Conservation (phyloP, 495 filamentous ascomycete genomes). For the Aspergillus funiculosus region DNA sequence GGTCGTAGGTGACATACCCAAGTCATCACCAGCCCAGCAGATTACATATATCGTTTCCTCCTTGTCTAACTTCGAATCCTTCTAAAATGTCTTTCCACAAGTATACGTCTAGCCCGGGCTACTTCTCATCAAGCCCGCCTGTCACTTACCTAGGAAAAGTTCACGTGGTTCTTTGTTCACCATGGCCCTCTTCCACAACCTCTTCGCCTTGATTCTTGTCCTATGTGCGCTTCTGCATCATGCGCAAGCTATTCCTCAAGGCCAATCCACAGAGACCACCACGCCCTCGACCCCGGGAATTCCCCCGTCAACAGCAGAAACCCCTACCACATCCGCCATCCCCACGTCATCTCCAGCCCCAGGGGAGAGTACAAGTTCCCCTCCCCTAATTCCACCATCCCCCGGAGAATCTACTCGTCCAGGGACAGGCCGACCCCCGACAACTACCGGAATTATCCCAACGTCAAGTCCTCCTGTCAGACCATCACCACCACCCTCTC, state of each 20-base stretch:
- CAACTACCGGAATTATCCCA: no score
- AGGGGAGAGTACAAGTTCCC: not conserved
- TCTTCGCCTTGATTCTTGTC: constrained; percentile 1
- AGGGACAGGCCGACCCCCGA: not conserved
- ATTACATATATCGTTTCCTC: constrained; percentile 6
- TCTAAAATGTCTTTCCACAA: no score
- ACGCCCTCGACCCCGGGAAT: not conserved
- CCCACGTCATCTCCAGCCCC: not conserved
- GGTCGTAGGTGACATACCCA: not conserved
- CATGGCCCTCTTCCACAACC: constrained; percentile 6
- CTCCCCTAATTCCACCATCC: not conserved
- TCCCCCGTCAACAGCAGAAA: not conserved
- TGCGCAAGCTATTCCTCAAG: constrained; percentile 6
- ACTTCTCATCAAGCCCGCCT: not conserved
- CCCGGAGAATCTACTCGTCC: not conserved
- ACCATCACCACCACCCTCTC: not conserved
- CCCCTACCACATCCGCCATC: not conserved
- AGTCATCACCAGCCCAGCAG: not conserved
- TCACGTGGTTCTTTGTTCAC: not conserved
- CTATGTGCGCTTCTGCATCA: constrained; percentile 7
- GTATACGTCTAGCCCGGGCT: no score
- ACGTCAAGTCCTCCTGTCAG: no score
- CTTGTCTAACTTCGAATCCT: not conserved
- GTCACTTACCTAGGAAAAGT: not conserved
- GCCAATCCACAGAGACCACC: not conserved